Evolutionary conservation across 768 basidiomycete species (phyloP), one percentile per base, ranked within the genome.

Genomic region (Termitomyces sp.): DNA sequence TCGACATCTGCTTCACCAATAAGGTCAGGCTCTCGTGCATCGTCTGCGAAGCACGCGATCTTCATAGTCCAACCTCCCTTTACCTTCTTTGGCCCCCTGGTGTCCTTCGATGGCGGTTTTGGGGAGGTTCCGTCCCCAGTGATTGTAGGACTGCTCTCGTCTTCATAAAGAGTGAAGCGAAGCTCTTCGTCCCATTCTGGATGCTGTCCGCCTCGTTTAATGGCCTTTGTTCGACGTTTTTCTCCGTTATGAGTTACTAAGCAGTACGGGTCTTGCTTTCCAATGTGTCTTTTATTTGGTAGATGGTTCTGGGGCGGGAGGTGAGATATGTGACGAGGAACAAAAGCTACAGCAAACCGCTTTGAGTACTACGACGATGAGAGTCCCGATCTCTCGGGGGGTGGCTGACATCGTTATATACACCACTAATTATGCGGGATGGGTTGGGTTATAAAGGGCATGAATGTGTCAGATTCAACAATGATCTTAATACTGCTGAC

Each of bases 131-230:
- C 73, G 55, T 78, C 72, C 26, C 65, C 72, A 48, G 65, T 64
- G 9, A 72, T 42, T 77, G 71, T n/a, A 77, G 75, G 28, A 62
- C 80, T 83, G 31, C 82, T 78, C 33, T 76, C 72, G 62, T 93
- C 92, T 68, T 98, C 95, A 62, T 79, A 83, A 46, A 99, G 77
- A 26, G 88, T 86, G 72, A 98, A 98, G 44, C 97, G 87, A 66
- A 98, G 78, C 73, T 99, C 97, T 66, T 97, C 94, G 69, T 99
- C 97, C 95, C 97, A 99, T 73, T 94, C 94, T 5, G 97, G 97
- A 71, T 97, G 94, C 70, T 99, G 97, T 18, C 97, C 97, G 51
- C 97, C 97, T 31, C 93, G 88, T 69, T 92, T 95, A 70, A 98
- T 88, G n/a, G 93, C 86, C 70, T 89, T 92, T 5, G 96, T 98